Evolutionary conservation across 2,329 filamentous ascomycete genomes (phyloP).

Genomic region (Trichoderma pleuroti): DNA sequence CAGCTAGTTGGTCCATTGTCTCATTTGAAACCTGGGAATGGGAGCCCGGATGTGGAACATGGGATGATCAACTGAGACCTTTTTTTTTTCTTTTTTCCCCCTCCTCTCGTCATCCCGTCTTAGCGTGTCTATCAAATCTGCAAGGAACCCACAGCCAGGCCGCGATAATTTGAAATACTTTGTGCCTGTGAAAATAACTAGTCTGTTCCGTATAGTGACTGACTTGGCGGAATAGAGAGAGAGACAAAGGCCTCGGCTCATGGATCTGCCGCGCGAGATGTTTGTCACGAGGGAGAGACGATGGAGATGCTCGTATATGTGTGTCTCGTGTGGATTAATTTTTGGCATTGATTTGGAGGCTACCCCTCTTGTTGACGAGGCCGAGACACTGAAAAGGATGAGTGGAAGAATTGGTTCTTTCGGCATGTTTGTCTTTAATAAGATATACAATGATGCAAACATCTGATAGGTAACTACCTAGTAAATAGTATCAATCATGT

Average conservation of each 20-base stretch:
- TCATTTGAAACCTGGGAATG: not conserved
- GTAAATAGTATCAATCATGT: not conserved
- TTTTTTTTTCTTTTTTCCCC: not conserved
- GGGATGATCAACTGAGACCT: not conserved
- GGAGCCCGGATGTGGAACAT: not conserved
- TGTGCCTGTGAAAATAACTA: not conserved
- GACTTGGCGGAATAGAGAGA: not conserved
- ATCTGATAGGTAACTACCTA: not conserved
- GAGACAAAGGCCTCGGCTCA: not conserved
- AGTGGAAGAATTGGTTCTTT: not conserved
- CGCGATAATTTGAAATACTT: constrained; percentile 1
- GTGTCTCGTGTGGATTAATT: not conserved
- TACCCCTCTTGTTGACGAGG: not conserved
- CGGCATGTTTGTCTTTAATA: not conserved
- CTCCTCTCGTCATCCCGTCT: not conserved
- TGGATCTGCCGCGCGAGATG: not conserved
- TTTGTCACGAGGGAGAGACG: not conserved
- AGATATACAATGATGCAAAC: not conserved
- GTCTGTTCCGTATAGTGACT: too few relatives aligned
- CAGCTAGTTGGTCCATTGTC: not conserved
- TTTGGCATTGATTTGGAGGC: not conserved
- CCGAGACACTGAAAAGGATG: not conserved
- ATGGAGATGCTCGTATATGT: not conserved
- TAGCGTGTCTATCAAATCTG: not conserved
- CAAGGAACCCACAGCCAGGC: not conserved